Conservation (phyloP, 129 eudicot genomes). For the Tagetes erecta region DNA sequence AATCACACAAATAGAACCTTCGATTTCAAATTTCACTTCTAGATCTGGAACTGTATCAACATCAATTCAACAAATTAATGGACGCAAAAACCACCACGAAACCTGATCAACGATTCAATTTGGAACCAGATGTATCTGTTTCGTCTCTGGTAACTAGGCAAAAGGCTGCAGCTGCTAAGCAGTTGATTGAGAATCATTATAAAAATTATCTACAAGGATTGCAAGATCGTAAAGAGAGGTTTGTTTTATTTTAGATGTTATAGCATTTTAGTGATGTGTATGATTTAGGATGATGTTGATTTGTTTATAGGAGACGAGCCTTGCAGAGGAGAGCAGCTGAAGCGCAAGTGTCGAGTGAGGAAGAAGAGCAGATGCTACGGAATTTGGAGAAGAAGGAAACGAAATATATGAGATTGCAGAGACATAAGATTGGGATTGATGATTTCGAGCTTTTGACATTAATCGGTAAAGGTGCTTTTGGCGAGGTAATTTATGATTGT, state of each 20-base stretch:
- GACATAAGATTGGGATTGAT: conserved; percentile 93
- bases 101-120: conserved; percentile 57
- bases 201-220: conserved; percentile 80
- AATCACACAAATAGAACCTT: conserved; percentile 21
- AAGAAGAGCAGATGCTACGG: conserved; percentile 77
- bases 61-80: conserved; percentile 16
- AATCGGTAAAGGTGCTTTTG: conserved; percentile 93
- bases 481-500: conserved; percentile 53
- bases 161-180: conserved; percentile 87
- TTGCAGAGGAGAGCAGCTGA: conserved; percentile 84
- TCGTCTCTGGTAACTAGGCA: conserved; percentile 88
- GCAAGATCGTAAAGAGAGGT: conserved; percentile 92
- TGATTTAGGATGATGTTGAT: conserved; percentile 20
- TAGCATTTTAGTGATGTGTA: background rate
- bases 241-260: background rate
- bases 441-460: conserved; percentile 87
- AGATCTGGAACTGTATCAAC: conserved; percentile 26
- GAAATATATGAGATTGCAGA: conserved; percentile 86
- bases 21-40: background rate
- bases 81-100: conserved; percentile 49
- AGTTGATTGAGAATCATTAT: conserved; percentile 88
- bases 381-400: conserved; percentile 89
- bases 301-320: conserved; percentile 64
- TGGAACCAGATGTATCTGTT: conserved; percentile 70
- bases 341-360: conserved; percentile 73